Percentiles rank a stretch among this genome's conserved stretches.
Conservation (phyloP, 2,329 filamentous ascomycete genomes). For the Dryadomyces quercivorus region DNA sequence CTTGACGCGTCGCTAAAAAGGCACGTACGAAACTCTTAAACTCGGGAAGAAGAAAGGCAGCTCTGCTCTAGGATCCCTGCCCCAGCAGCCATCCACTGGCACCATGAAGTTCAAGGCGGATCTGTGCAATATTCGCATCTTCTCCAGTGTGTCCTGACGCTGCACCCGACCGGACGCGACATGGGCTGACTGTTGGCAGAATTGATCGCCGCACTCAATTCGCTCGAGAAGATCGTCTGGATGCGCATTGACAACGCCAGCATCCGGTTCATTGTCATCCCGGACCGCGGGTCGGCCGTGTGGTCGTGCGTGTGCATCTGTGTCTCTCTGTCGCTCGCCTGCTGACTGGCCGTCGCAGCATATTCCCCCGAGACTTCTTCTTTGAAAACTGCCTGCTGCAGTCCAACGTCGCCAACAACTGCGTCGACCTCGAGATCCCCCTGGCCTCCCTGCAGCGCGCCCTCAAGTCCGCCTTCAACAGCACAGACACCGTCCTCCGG, state of each 20-base stretch:
- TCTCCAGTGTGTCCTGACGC: slow-evolving; percentile 44
- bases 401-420: slow-evolving; percentile 69
- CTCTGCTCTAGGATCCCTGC: no score
- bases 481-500: slow-evolving; percentile 69
- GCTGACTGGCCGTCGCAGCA: background rate
- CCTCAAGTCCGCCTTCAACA: slow-evolving; percentile 76
- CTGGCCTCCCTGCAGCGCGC: slow-evolving; percentile 80
- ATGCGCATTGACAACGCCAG: slow-evolving; percentile 77
- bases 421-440: slow-evolving; percentile 92
- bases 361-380: slow-evolving; percentile 51
- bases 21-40: no score
- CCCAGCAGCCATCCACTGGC: background rate
- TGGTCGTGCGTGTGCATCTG: slow-evolving; percentile 68
- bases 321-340: no score
- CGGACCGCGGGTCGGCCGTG: slow-evolving; percentile 87
- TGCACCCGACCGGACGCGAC: no score
- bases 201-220: slow-evolving; percentile 50
- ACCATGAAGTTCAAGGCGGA: slow-evolving; percentile 32
- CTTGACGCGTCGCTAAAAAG: slow-evolving; percentile 1
- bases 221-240: slow-evolving; percentile 77
- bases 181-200: slow-evolving; percentile 28
- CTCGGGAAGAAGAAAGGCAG: no score
- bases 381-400: slow-evolving; percentile 79
- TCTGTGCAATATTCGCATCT: slow-evolving; percentile 53
- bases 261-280: slow-evolving; percentile 89